Conservation (phyloP, 352 stramenopile species). For the Bremia lactucae region DNA sequence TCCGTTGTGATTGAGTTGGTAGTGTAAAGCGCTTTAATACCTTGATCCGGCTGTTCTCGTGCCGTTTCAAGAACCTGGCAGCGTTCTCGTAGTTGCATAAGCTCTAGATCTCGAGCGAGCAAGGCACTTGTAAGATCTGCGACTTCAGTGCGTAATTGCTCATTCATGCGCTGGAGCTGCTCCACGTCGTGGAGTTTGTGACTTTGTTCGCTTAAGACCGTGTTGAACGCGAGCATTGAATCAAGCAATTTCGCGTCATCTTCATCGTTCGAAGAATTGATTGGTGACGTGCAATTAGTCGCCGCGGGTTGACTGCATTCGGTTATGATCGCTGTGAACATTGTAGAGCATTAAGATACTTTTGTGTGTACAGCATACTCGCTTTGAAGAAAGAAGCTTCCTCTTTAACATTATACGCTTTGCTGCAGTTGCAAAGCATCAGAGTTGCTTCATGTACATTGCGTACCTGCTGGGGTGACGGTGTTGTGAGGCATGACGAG, state of each 20-base stretch:
- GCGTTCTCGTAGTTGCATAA: slow-evolving; percentile 47
- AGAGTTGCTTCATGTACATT: no score
- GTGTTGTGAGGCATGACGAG: slow-evolving; percentile 4
- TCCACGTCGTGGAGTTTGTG: slow-evolving; percentile 13
- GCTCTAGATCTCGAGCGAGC: slow-evolving; percentile 65
- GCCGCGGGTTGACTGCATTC: no score
- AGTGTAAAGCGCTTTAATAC: slow-evolving; percentile 73
- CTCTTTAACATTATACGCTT: no score
- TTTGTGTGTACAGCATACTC: no score
- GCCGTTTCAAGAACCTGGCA: slow-evolving; percentile 47
- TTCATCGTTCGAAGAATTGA: no score
- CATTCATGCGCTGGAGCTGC: slow-evolving; percentile 30
- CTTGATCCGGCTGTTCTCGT: slow-evolving; percentile 67
- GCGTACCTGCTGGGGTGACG: neutral
- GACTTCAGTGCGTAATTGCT: slow-evolving; percentile 38
- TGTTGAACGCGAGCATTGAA: slow-evolving; percentile 17
- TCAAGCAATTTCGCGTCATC: slow-evolving; percentile 19
- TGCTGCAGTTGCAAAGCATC: no score
- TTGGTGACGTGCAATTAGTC: no score
- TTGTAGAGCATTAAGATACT: no score
- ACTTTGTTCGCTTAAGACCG: slow-evolving; percentile 2
- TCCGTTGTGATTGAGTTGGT: neutral
- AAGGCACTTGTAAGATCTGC: slow-evolving; percentile 59
- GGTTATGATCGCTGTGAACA: no score
- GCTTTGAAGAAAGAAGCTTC: no score